Percentiles rank a stretch among this genome's conserved stretches.
Conservation (phyloP, 345 rosid species). For the Murraya koenigii region DNA sequence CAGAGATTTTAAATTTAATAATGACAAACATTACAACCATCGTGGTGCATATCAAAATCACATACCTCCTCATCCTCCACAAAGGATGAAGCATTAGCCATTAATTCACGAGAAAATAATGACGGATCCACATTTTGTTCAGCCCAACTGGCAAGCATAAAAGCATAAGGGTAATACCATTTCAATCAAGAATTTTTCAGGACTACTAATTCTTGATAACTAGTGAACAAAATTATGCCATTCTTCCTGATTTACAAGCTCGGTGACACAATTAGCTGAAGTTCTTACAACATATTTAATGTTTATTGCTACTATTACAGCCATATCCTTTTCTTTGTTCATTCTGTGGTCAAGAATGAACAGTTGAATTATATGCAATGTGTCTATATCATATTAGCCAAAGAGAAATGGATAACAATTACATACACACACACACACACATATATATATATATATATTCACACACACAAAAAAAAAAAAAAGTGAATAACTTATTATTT, state of each 20-base stretch:
- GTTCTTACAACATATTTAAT: neutral
- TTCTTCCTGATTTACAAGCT: neutral
- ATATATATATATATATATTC: neutral
- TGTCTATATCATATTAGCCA: neutral
- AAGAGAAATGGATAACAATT: neutral
- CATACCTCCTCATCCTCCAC: conserved; percentile 60
- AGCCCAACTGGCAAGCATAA: conserved; percentile 64
- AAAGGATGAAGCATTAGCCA: conserved; percentile 58
- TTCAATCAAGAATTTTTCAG: neutral
- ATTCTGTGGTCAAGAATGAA: neutral
- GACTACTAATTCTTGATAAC: neutral
- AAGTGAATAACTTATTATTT: neutral
- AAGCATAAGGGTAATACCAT: neutral
- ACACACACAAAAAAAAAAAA: too few relatives aligned
- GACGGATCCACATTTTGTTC: conserved; percentile 89
- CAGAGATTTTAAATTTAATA: neutral
- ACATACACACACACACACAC: too few relatives aligned
- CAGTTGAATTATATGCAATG: neutral
- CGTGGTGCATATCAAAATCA: neutral
- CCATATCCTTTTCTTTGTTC: neutral
- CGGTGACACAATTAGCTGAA: neutral
- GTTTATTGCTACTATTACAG: neutral
- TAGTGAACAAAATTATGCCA: neutral
- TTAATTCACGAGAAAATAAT: conserved; percentile 68
- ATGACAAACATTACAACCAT: neutral